Base-by-base conservation (phyloP, 352 stramenopile genomes). In the Pythium aphanidermatum region DNA sequence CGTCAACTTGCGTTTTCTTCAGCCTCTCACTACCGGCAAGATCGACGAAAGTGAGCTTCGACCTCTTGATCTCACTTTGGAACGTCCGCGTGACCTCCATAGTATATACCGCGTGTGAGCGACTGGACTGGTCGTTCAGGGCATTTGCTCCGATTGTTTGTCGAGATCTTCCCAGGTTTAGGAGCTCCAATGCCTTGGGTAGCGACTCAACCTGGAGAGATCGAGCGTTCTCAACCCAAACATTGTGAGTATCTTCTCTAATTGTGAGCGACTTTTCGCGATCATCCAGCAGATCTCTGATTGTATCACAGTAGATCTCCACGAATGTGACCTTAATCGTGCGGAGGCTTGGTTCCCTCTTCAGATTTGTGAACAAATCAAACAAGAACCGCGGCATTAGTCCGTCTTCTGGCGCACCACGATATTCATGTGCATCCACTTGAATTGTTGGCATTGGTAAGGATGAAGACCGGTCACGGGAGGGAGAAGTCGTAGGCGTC, bases 241-340 rank as follows among this genome's bases (percentile, higher is more conserved):
- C 70, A 8, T 55, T 70, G 48, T 75, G 53, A 3, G 50, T 28
- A 20, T 75, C 65, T 45, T 76, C 65, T 8, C 64, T 50, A 30
- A 70, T 74, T 12, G 30, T 25, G n/a, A 74, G 46, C 7, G 42
- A 50, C 25, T 63, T 65, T 17, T 58, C 24, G 3, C 54, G 46
- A 10, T 74, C 59, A 32, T 87, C 60, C 0, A 98, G 63, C 24
- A 98, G 52, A 56, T 98, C 91, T 46, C 85, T 80, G 28, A 98
- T 79, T 43, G 96, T 85, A 57, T 98, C 89, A 19, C 86, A 86
- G 51, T 98, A 97, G 12, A 98, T 95, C 71, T 98, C 93, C 1
- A 98, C 68, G 37, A 81, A 83, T 6, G 68, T 80, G 10, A 77
- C 71, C 5, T 49, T 46, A 10, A 80, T 61, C 3, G 56, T 66